Conservation (phyloP, 305 asterid species). For the Vinca major region DNA sequence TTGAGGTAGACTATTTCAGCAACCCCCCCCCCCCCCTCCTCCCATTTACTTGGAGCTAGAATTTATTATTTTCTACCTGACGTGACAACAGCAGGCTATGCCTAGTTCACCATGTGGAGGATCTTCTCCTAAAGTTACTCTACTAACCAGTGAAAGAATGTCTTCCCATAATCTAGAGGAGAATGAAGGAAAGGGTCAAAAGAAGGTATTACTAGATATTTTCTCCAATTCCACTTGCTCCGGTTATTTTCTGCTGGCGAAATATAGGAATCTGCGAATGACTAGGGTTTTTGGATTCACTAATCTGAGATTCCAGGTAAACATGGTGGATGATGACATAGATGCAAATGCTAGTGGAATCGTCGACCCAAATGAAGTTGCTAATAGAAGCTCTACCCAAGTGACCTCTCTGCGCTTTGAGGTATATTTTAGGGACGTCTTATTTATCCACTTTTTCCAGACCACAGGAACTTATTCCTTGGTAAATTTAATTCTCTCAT, state of each 20-base stretch:
- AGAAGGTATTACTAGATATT: conserved; percentile 17
- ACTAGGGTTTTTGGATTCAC: not conserved
- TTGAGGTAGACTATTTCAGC: conserved; percentile 15
- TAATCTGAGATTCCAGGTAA: conserved; percentile 26
- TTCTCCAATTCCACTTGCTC: not conserved
- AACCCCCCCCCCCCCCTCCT: not conserved
- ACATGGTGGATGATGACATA: conserved; percentile 11
- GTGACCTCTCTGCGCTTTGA: conserved; percentile 65
- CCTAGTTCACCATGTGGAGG: conserved; percentile 18
- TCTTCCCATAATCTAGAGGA: conserved; percentile 19
- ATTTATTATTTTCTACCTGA: not conserved
- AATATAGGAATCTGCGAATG: not conserved
- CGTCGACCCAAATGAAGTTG: conserved; percentile 26
- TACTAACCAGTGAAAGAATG: conserved; percentile 13
- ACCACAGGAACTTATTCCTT: not conserved
- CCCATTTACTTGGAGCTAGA: not conserved
- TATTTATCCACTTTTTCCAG: conserved; percentile 11
- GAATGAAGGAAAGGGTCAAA: conserved; percentile 14
- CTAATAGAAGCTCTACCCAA: conserved; percentile 26
- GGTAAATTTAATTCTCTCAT: not conserved
- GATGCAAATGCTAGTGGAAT: conserved; percentile 24
- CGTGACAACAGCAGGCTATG: conserved; percentile 16
- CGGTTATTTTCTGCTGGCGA: not conserved
- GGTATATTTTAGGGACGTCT: conserved; percentile 31
- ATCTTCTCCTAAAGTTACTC: conserved; percentile 16